Evolutionary conservation across 352 stramenopile species (phyloP), one percentile per base, ranked within the genome.

Genomic region (Phytopythium ostracodes): DNA sequence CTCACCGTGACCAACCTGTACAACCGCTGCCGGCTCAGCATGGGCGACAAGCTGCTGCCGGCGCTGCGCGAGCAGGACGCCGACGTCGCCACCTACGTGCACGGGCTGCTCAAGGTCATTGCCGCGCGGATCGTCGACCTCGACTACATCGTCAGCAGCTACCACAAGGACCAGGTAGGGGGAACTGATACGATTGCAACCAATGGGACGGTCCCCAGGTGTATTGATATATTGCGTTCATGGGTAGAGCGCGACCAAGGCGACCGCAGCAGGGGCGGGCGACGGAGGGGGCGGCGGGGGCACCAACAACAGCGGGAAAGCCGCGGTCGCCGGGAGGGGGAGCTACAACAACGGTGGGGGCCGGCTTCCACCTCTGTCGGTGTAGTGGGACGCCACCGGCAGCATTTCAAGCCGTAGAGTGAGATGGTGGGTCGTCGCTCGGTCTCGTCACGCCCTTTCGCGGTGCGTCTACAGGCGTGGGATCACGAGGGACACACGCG

Each of bases 1-100:
- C 80, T 96, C 66, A 92, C 88, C 14, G 86, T 97, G 51, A 90
- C 80, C n/a, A 98, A 98, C 62, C 62, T 97, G 36, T 97, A 96
- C 77, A 89, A 88, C 63, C 87, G 89, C 42, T 94, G 85, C 64
- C 71, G 75, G 5, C 68, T 89, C 6, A 93, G 81, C 44, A 67
- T 92, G n/a, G 74, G 81, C 29, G 79, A 84, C 60, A 92, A 90
- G 64, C 72, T 96, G 24, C 53, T 59, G 38, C 80, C 81, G 0
- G 75, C 87, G 42, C 64, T 91, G 36, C 79, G 80, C n/a, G 77
- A 91, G 64, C 76, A 88, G 60, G 76, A 89, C 61, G 83, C 89
- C 71, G 79, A 91, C 60, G 77, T 84, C 42, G 77, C 77, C 1
- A 70, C 89, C 72, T 89, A 89, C 74, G 81, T 96, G 60, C 72